A percentile compares a stretch with the other conserved stretches of the same genome.
Evolutionary conservation across 441 rosid genomes (phyloP).

Genomic region (Eutrema salsugineum): DNA sequence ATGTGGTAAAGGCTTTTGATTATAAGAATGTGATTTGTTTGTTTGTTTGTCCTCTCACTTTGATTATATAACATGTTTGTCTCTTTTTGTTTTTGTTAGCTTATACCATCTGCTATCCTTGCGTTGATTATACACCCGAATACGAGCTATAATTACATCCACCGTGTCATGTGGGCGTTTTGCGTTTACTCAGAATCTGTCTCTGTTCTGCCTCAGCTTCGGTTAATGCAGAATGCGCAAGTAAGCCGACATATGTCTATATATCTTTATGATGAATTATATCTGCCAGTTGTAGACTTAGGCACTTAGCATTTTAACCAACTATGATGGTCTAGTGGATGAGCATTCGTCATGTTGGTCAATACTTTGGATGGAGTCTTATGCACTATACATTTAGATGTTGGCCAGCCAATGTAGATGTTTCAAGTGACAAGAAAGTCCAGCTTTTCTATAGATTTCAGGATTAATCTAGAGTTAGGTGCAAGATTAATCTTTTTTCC

Average conservation of each 20-base stretch:
- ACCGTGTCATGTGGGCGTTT: conserved; percentile 58
- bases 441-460: neutral
- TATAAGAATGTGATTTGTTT: neutral
- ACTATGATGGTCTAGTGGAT: neutral
- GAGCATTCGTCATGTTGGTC: neutral
- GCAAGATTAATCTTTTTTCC: neutral
- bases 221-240: conserved; percentile 83
- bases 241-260: conserved; percentile 29
- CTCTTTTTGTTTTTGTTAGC: conserved; percentile 26
- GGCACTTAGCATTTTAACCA: neutral
- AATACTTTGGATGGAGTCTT: neutral
- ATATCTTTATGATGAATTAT: neutral
- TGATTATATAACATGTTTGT: neutral
- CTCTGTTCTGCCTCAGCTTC: conserved; percentile 85
- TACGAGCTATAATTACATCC: neutral
- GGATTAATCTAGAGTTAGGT: neutral
- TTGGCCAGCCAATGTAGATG: neutral
- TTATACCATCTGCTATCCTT: conserved; percentile 54
- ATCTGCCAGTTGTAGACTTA: neutral
- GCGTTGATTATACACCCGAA: conserved; percentile 53
- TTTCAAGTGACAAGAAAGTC: neutral
- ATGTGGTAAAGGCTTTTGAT: conserved; percentile 41
- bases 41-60: neutral
- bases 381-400: neutral
- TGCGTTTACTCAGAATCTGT: conserved; percentile 61